Evolutionary conservation across 2,329 filamentous ascomycete genomes (phyloP), one percentile per base, ranked within the genome.

Genomic region (Emergomyces orientalis): DNA sequence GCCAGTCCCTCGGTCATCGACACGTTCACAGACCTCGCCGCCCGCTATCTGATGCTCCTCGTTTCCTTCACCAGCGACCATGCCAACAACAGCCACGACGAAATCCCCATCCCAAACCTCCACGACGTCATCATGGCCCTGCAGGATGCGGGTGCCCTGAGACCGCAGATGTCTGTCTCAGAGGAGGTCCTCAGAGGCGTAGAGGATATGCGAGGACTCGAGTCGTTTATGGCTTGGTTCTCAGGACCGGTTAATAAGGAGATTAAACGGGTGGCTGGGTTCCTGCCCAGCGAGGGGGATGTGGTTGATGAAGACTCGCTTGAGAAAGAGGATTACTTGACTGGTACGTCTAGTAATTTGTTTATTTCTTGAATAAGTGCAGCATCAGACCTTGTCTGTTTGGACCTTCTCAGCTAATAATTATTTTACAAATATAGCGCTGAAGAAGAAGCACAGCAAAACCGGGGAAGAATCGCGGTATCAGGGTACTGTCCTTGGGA

Each of bases 361-460:
- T 30, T 61, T 11, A 32, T 6, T 30, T 45, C 13, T 49, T 3
- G 22, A 49, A 14, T 22, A 14, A 49, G 45, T 27, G 22, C 27
- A 49, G 22, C 22, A 55, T 37, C 25, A 7, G 37, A 7, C 25
- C 41, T 60, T 68, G 37, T 51, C 22, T 45, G 45, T 14, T 57
- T 55, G 30, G 25, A 47, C 47, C 47, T 51, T 51, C 43, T 14
- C 32, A 56, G 62, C 60, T 64, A 39, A 65, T 54, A 22, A 6
- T 37, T 63, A 8, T 17, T 59, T 32, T 37, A 32, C 22, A 43
- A 19, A 30, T 32, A 19, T 67, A 89, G 88, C 86, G 4, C 79
- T 97, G 51, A 97, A 96, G 76, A 94, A 92, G 77, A 96, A 95
- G 72, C 90, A 96, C 74, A 91, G 88, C 77, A 95, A 94, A 69